Conservation (phyloP, 805 yeast species). For the Priceomyces haplophilus region DNA sequence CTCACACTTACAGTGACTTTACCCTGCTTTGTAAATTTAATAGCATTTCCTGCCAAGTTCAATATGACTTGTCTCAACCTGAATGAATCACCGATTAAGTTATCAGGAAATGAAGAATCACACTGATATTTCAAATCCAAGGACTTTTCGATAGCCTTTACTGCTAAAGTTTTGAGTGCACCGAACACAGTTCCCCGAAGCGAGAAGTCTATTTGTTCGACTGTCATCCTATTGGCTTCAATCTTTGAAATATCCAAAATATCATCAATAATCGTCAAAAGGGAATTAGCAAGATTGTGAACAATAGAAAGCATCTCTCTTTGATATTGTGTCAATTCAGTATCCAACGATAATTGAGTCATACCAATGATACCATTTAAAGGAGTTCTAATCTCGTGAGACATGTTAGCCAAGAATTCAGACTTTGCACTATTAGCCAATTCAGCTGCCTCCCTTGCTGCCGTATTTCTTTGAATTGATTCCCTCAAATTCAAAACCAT, state of each 20-base stretch:
- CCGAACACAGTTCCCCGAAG: conserved; percentile 86
- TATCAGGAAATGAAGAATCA: conserved; percentile 85
- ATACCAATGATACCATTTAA: conserved; percentile 91
- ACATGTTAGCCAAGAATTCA: conserved; percentile 79
- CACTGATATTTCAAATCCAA: conserved; percentile 76
- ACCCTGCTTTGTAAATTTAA: conserved; percentile 80
- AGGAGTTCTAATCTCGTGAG: conserved; percentile 80
- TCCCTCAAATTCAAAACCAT: conserved; percentile 86
- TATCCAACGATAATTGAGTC: conserved; percentile 86
- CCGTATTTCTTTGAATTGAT: conserved; percentile 86
- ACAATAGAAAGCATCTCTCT: conserved; percentile 89
- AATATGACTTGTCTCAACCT: conserved; percentile 83
- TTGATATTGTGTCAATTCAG: conserved; percentile 86
- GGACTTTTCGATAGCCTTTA: conserved; percentile 84
- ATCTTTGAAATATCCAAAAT: conserved; percentile 89
- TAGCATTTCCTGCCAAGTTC: conserved; percentile 86
- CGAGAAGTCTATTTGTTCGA: conserved; percentile 84
- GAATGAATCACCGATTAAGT: conserved; percentile 83
- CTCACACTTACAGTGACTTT: conserved; percentile 75
- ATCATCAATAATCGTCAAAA: conserved; percentile 84
- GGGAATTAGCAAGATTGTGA: conserved; percentile 80
- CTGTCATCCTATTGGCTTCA: conserved; percentile 91
- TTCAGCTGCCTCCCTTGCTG: conserved; percentile 93
- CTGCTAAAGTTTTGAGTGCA: conserved; percentile 84
- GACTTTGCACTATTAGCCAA: conserved; percentile 86